Evolutionary conservation across 2,329 filamentous ascomycete species (phyloP).

Genomic region (Fusarium temperatum): DNA sequence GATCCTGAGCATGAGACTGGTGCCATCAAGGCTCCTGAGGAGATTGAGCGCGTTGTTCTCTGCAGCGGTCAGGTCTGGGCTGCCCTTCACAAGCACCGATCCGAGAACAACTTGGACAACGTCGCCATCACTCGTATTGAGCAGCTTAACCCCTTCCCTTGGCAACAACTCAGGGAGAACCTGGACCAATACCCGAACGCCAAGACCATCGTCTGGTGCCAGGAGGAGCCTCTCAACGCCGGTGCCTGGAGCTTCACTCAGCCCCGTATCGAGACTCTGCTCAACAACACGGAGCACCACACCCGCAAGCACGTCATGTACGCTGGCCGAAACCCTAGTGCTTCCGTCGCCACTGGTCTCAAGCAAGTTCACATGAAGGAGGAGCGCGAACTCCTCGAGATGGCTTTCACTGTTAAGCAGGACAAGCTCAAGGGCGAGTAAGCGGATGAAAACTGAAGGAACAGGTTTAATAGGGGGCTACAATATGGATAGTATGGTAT

Average conservation of each 20-base stretch:
- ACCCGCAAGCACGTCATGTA: conserved; percentile 97
- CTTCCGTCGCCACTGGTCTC: conserved; percentile 90
- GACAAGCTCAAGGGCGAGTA: conserved; percentile 76
- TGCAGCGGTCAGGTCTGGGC: conserved; percentile 96
- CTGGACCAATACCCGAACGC: conserved; percentile 97
- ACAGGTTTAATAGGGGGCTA: conserved; percentile 6
- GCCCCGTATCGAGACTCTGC: conserved; percentile 93
- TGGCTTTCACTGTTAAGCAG: conserved; percentile 71
- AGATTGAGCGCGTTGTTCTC: conserved; percentile 93
- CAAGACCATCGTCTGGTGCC: conserved; percentile 95
- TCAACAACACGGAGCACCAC: conserved; percentile 93
- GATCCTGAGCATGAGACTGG: conserved; percentile 84
- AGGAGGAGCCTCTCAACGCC: conserved; percentile 97
- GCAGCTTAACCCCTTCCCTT: conserved; percentile 98
- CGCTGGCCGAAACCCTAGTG: conserved; percentile 91
- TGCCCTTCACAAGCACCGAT: conserved; percentile 89
- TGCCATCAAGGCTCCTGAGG: conserved; percentile 78
- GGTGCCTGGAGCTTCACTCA: conserved; percentile 98
- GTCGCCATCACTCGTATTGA: conserved; percentile 95
- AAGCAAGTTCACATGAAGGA: conserved; percentile 92
- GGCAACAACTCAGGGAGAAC: conserved; percentile 96
- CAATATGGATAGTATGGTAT: conserved; percentile 25
- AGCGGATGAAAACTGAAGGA: conserved; percentile 5
- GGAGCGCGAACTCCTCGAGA: conserved; percentile 82
- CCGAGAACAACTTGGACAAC: conserved; percentile 85